phyloP scores from a whole-genome alignment of 2,329 filamentous ascomycete genomes.

The Plenodomus lindquistii region DNA sequence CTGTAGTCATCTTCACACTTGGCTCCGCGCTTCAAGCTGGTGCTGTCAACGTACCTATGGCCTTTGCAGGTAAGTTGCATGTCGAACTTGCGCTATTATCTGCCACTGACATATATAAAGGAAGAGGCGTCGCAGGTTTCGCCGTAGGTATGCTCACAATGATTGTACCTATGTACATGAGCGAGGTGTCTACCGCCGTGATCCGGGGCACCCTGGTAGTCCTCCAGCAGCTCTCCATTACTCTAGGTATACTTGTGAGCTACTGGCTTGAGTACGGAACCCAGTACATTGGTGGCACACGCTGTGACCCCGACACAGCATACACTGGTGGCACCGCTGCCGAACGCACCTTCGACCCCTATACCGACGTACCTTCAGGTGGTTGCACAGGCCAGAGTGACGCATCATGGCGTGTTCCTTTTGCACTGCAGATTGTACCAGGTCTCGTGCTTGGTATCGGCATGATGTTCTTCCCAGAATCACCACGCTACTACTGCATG shows the following conservation, averaged over 20 bases:
- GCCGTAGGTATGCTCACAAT: slow-evolving; percentile 55
- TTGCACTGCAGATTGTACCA: slow-evolving; percentile 31
- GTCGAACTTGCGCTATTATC: slow-evolving; percentile 47
- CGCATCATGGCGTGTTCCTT: slow-evolving; percentile 31
- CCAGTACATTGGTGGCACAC: slow-evolving; percentile 49
- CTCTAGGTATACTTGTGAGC: slow-evolving; percentile 36
- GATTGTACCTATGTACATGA: slow-evolving; percentile 54
- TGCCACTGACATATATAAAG: no score
- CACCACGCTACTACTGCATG: slow-evolving; percentile 31
- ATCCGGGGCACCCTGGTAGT: slow-evolving; percentile 34
- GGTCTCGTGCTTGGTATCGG: slow-evolving; percentile 28
- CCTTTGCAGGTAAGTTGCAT: no score
- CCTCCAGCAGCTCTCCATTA: slow-evolving; percentile 36
- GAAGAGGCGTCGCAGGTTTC: slow-evolving; percentile 55
- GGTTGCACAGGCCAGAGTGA: slow-evolving; percentile 33
- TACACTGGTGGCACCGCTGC: no score
- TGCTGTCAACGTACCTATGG: no score
- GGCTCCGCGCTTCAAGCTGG: slow-evolving; percentile 51
- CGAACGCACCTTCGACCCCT: no score
- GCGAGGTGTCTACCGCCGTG: slow-evolving; percentile 37
- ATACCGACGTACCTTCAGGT: no score
- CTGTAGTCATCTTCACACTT: slow-evolving; percentile 50
- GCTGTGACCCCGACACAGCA: no score
- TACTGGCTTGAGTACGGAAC: slow-evolving; percentile 39
- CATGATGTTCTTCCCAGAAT: slow-evolving; percentile 33